phyloP scores from a whole-genome alignment of 805 yeast species.

The Candida schatavii region DNA sequence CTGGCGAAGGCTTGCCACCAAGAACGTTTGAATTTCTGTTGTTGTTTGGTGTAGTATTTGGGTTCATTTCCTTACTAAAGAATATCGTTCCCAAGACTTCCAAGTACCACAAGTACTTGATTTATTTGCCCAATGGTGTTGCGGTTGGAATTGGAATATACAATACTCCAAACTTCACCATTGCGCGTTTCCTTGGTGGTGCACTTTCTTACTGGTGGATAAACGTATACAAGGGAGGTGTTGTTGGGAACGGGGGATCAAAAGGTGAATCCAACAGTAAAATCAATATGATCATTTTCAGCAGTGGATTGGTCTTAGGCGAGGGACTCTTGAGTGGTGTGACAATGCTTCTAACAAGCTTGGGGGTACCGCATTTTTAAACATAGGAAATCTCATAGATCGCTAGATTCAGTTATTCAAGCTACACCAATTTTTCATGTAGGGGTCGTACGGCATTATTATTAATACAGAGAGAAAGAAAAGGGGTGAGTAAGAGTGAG shows the following conservation, averaged over 20 bases:
- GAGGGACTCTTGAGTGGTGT: constrained; percentile 88
- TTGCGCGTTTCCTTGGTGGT: constrained; percentile 93
- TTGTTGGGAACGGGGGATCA: constrained; percentile 28
- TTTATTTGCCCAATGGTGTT: constrained; percentile 85
- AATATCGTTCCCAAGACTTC: constrained; percentile 49
- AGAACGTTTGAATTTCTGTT: constrained; percentile 61
- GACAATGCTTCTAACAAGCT: constrained; percentile 72
- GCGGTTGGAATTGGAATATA: constrained; percentile 97
- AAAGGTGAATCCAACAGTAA: constrained; percentile 45
- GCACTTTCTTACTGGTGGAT: constrained; percentile 60
- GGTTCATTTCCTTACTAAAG: constrained; percentile 60
- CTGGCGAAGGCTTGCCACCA: constrained; percentile 88
- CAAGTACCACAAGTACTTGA: constrained; percentile 37
- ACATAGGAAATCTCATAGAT: too few relatives aligned
- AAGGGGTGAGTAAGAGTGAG: too few relatives aligned
- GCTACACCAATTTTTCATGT: too few relatives aligned
- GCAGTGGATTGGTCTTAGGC: constrained; percentile 90
- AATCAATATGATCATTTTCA: constrained; percentile 78
- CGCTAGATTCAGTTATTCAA: too few relatives aligned
- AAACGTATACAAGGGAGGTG: constrained; percentile 17
- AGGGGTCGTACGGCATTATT: too few relatives aligned
- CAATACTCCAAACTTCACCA: constrained; percentile 88
- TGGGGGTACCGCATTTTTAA: constrained; percentile 39
- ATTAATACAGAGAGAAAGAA: background rate
- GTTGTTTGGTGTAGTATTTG: constrained; percentile 66